Evolutionary conservation across 1,139 yeast genomes (phyloP).

Genomic region (Suhomyces yuchorum): DNA sequence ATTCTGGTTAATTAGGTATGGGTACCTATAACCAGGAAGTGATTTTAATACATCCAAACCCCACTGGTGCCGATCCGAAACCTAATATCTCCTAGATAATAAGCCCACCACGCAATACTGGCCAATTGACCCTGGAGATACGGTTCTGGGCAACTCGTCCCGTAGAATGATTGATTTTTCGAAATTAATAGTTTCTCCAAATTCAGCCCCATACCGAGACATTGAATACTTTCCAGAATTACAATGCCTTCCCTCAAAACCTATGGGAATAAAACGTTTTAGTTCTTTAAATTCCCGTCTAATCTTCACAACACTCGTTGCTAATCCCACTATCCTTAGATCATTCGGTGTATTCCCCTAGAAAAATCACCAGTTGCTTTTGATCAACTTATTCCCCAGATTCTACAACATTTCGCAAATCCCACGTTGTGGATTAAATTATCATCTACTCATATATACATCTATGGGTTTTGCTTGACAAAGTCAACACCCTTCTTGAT

Average conservation of each 20-base stretch:
- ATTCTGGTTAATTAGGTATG: background rate
- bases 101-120: background rate
- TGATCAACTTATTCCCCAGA: background rate
- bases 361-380: no score
- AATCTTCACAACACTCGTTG: no score
- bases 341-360: no score
- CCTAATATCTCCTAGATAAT: background rate
- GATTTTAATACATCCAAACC: background rate
- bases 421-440: background rate
- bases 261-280: no score
- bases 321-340: no score
- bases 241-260: no score
- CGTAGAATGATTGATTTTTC: no score
- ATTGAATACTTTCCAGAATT: no score
- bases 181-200: no score
- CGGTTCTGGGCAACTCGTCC: no score
- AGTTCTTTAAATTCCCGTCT: no score
- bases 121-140: background rate
- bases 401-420: background rate
- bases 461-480: constrained; percentile 53
- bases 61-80: background rate
- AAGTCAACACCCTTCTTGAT: constrained; percentile 63
- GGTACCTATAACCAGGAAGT: background rate
- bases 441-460: constrained; percentile 8
- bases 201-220: no score